A percentile compares a stretch with the other conserved stretches of the same genome.
Conservation (phyloP, 2,329 filamentous ascomycete genomes). For the Alternaria viburni region DNA sequence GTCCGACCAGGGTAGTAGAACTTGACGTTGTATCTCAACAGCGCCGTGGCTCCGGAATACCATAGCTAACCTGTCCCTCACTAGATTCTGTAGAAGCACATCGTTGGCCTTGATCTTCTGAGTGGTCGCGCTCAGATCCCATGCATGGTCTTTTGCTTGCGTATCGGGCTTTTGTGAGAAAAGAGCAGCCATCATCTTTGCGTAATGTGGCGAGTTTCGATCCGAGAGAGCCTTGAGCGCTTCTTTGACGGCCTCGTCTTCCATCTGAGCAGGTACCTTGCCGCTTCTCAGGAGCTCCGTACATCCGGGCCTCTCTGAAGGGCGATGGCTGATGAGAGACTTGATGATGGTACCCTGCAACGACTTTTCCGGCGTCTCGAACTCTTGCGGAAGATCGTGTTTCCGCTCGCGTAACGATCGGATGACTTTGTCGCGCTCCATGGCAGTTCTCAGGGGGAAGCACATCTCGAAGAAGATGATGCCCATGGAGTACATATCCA, state of each 20-base stretch:
- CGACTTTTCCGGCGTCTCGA: constrained; percentile 70
- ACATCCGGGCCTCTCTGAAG: constrained; percentile 81
- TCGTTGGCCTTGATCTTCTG: constrained; percentile 55
- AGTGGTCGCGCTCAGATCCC: constrained; percentile 52
- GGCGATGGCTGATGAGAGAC: constrained; percentile 80
- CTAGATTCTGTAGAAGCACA: constrained; percentile 72
- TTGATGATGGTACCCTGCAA: constrained; percentile 78
- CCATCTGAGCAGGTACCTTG: constrained; percentile 87
- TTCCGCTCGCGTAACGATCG: constrained; percentile 71
- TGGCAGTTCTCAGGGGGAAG: constrained; percentile 64
- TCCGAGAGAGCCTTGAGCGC: constrained; percentile 82
- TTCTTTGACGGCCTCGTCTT: constrained; percentile 87
- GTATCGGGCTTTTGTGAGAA: constrained; percentile 76
- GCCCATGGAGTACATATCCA: constrained; percentile 98
- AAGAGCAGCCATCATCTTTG: constrained; percentile 84
- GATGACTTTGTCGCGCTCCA: constrained; percentile 71
- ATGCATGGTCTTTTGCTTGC: constrained; percentile 73
- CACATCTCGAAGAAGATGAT: constrained; percentile 99
- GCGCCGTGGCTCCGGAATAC: constrained; percentile 92
- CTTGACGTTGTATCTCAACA: constrained; percentile 75
- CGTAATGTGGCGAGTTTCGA: constrained; percentile 83
- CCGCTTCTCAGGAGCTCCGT: constrained; percentile 82
- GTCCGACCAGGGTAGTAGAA: constrained; percentile 80
- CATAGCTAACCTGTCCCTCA: constrained; percentile 74
- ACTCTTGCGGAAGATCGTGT: constrained; percentile 74